Base-by-base conservation (phyloP, 352 stramenopile species). In the Globisporangium iwayamae region DNA sequence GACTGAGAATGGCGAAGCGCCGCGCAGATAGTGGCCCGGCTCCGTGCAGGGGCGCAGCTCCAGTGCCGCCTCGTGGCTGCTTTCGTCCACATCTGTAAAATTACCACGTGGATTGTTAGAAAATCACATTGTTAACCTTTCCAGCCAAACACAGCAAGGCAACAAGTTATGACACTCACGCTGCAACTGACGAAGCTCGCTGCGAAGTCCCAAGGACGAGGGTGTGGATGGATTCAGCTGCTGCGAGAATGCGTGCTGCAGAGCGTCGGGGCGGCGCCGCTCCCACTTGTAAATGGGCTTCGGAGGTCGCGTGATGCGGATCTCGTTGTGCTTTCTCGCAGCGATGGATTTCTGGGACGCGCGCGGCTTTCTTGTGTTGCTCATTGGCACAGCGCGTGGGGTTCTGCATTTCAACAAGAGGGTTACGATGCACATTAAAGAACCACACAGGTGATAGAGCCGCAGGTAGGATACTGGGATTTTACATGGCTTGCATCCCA, bases 251-350 rank as follows among this genome's bases (percentile, higher is more conserved):
- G 22, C 3, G 18, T 48, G 25, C 41, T 62, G 56, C 18, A 36
- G 34, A 10, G 56, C 30, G 50, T 55, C 25, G 1, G 65, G 67
- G 16, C 60, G 68, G 16, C 76, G 69, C 43, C 75, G 79, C 46
- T 88, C 79, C 79, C 79, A 88, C 32, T 73, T 73, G 48, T 88
- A 88, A 16, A 86, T 76, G 1, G 79, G 77, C 53, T 88, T 88
- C 28, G 70, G 67, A 1, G 70, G 41, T 20, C 71, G 74, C 30
- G 62, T 73, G 16, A 69, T 63, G 8, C 68, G 62, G 16, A 75
- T 60, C 52, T 84, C 72, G 30, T 79, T 85, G 53, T 68, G 75
- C 36, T 55, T 67, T 62, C 39, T 62, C 34, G 18, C 67, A 47
- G 60, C 65, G 53, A 45, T 58, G 71, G 3, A 62, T 53, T 53